Base-by-base conservation (phyloP, 176 grass and related monocot species). In the Pontederia paniculata region DNA sequence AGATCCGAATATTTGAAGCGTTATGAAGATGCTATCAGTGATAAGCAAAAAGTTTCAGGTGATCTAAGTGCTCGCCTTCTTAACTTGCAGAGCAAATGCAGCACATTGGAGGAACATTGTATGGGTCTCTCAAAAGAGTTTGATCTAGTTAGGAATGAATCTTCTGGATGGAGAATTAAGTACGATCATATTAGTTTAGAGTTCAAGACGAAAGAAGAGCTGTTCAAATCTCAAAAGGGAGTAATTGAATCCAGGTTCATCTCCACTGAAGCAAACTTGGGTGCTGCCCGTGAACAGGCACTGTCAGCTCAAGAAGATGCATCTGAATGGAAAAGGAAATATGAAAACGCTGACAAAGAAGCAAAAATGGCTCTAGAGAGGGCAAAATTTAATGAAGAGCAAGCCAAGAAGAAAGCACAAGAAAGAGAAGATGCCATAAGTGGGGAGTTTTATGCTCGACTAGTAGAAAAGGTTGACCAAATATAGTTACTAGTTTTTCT, bases 351-450 rank as follows among this genome's bases (percentile, higher is more conserved):
- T 53, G 69, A 78, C 60, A 45, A 52, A 61, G 82, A 91, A 65
- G 88, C 78, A 57, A 91, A 82, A 82, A 66, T 70, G 60, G 88
- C 78, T 21, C 61, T 91, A 23, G 88, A 86, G 60, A 86, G 75
- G 66, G 73, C 80, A 51, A 75, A 78, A 73, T 76, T 64, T 9
- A 69, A 86, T 50, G 82, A 83, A 55, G 88, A 86, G 57, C 57
- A 71, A 62, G 82, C 80, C 68, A 86, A 91, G 51, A 77, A 65
- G 72, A 79, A 79, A n/a, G 75, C 82, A 0, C 78, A 80, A 59
- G 88, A 86, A 77, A 85, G 88, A 45, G 88, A 85, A 49, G 70
- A 81, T 86, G 42, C 52, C 49, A 76, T 86, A 66, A 80, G 88
- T 50, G 78, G 46, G 52, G 82, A 91, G 49, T 82, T 82, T 62